Conservation (phyloP, 2,329 filamentous ascomycete genomes). For the Venturiaceae sp. region DNA sequence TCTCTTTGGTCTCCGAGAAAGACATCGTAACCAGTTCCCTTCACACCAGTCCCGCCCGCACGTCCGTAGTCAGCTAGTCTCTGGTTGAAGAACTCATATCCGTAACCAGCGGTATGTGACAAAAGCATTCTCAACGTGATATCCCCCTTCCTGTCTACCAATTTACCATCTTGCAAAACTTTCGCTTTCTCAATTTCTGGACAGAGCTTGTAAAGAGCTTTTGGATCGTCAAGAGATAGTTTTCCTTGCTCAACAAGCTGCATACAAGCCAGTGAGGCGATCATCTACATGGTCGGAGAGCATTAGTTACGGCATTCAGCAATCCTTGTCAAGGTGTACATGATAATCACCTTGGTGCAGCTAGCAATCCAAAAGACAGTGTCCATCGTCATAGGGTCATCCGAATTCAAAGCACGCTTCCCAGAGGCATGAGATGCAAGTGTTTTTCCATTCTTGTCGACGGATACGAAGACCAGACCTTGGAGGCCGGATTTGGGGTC, state of each 20-base stretch:
- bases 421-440: conserved; percentile 33
- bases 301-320: background rate
- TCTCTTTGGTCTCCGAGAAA: background rate
- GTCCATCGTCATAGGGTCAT: conserved; percentile 48
- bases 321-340: conserved; percentile 9
- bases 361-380: conserved; percentile 50
- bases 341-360: conserved; percentile 33
- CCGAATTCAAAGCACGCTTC: conserved; percentile 25
- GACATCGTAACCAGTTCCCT: conserved; percentile 6
- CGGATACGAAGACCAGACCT: conserved; percentile 34
- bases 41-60: background rate
- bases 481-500: conserved; percentile 32
- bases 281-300: conserved; percentile 37
- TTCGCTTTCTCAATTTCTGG: conserved; percentile 30
- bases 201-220: conserved; percentile 19
- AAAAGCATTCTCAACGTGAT: conserved; percentile 43
- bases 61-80: conserved; percentile 32
- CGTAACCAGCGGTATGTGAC: conserved; percentile 38
- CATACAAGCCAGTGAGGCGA: conserved; percentile 21
- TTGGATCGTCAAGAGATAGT: conserved; percentile 23
- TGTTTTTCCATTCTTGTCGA: conserved; percentile 38
- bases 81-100: conserved; percentile 46
- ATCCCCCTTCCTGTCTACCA: conserved; percentile 27
- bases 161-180: conserved; percentile 19
- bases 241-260: conserved; percentile 28